phyloP scores from a whole-genome alignment of 2,329 filamentous ascomycete genomes.

The Camillea tinctor region DNA sequence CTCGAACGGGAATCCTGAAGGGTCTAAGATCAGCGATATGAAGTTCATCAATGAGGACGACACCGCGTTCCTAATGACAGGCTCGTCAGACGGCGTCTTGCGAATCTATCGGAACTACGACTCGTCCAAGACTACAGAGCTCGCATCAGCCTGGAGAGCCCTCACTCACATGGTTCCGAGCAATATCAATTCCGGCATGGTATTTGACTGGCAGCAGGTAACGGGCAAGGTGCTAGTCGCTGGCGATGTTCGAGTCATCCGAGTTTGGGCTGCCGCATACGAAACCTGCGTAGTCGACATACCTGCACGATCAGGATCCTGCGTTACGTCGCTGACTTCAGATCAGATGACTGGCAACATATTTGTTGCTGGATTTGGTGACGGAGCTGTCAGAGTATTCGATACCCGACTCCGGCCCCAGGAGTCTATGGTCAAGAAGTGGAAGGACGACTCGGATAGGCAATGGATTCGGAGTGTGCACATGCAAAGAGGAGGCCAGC shows the following conservation, averaged over 20 bases:
- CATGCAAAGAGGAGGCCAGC: constrained; percentile 91
- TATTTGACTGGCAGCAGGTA: constrained; percentile 99
- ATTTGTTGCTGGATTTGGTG: constrained; percentile 94
- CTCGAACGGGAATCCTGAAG: constrained; percentile 88
- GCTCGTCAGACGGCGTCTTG: constrained; percentile 91
- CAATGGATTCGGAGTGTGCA: constrained; percentile 97
- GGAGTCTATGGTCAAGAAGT: constrained; percentile 92
- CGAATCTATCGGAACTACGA: constrained; percentile 94
- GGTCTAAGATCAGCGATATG: constrained; percentile 90
- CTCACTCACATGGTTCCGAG: constrained; percentile 91
- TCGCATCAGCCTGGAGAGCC: constrained; percentile 89
- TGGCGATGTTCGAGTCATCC: constrained; percentile 91
- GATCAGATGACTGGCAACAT: constrained; percentile 97
- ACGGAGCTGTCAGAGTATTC: constrained; percentile 91
- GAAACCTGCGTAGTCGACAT: constrained; percentile 95
- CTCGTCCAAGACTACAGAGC: constrained; percentile 69
- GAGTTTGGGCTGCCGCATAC: constrained; percentile 92
- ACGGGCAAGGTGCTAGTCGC: constrained; percentile 92
- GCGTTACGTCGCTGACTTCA: constrained; percentile 91
- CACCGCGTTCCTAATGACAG: constrained; percentile 89
- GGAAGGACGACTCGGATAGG: constrained; percentile 82
- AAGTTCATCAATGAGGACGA: constrained; percentile 99
- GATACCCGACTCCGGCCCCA: constrained; percentile 82
- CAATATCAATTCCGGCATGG: constrained; percentile 90
- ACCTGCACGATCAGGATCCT: constrained; percentile 88